These are phyloP conservation scores for Xanthoceras sorbifolium DNA, from an alignment of 345 rosid species.

Conservation along the genomic window DNA sequence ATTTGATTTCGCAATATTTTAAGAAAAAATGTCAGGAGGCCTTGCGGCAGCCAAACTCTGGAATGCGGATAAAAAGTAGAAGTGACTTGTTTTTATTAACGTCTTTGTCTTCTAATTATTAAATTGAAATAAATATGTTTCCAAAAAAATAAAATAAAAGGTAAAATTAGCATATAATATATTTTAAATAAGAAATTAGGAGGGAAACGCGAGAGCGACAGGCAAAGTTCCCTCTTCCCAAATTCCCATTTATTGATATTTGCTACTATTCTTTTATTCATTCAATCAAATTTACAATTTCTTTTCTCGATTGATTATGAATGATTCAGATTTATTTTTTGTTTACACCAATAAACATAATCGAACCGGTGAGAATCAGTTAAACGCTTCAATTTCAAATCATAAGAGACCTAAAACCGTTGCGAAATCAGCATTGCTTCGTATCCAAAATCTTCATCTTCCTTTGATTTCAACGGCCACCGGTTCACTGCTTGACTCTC, in stretches of 20 bases:
- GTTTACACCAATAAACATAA: slow-evolving; percentile 9
- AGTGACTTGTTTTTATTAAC: too few species aligned
- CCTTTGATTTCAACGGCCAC: slow-evolving; percentile 55
- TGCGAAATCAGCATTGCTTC: slow-evolving; percentile 43
- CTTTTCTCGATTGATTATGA: slow-evolving; percentile 21
- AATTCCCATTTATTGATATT: not conserved
- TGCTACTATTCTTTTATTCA: slow-evolving; percentile 7
- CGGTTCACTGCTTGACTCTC: slow-evolving; percentile 38
- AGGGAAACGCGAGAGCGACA: slow-evolving; percentile 2
- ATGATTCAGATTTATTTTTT: slow-evolving; percentile 21
- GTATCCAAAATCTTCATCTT: slow-evolving; percentile 42
- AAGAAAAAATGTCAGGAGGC: too few species aligned
- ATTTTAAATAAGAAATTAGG: slow-evolving; percentile 4
- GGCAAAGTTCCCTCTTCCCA: not conserved
- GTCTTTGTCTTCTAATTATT: too few species aligned
- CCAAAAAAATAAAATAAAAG: too few species aligned
- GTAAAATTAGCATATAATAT: too few species aligned
- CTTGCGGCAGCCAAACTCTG: too few species aligned
- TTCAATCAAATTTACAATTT: not conserved
- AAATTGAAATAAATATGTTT: too few species aligned
- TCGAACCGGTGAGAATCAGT: slow-evolving; percentile 21
- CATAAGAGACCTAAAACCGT: slow-evolving; percentile 35
- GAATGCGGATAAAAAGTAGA: too few species aligned
- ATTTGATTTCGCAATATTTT: too few species aligned
- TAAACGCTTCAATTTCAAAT: slow-evolving; percentile 2